Evolutionary conservation across 2,329 filamentous ascomycete genomes (phyloP).

Genomic region (Herpotrichia juniperi): DNA sequence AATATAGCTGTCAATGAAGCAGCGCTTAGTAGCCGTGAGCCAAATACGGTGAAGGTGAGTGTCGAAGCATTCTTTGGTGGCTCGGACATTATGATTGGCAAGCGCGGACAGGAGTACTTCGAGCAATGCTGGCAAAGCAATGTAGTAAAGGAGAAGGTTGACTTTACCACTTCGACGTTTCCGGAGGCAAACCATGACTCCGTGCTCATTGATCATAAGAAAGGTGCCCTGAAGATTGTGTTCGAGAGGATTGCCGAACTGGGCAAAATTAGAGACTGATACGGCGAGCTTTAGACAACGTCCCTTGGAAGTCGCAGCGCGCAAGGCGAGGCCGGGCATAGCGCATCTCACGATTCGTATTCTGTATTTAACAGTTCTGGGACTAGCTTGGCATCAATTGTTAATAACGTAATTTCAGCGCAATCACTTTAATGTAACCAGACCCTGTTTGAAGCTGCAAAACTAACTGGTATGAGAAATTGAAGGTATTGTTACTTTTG

Average conservation of each 20-base stretch:
- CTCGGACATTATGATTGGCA: not conserved
- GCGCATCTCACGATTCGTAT: too few species aligned
- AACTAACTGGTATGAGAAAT: too few species aligned
- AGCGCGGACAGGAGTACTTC: not conserved
- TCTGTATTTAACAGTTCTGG: too few species aligned
- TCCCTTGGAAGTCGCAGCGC: not conserved
- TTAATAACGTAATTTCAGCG: too few species aligned
- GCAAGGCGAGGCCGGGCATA: too few species aligned
- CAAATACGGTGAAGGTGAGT: not conserved
- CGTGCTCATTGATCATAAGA: not conserved
- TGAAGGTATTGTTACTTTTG: too few species aligned
- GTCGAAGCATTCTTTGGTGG: not conserved
- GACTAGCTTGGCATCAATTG: too few species aligned
- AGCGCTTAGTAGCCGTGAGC: not conserved
- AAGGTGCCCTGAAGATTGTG: not conserved
- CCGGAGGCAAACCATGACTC: not conserved
- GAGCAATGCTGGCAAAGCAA: not conserved
- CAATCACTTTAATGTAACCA: too few species aligned
- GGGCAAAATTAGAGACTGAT: not conserved
- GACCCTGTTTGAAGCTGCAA: too few species aligned
- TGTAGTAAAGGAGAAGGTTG: not conserved
- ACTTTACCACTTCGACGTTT: not conserved
- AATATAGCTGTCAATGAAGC: not conserved
- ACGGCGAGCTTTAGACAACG: too few species aligned
- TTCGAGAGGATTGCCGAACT: not conserved